Percentiles rank a stretch among this genome's conserved stretches.
Conservation (phyloP, 208 protist genomes). For the Crithidia thermophila region DNA sequence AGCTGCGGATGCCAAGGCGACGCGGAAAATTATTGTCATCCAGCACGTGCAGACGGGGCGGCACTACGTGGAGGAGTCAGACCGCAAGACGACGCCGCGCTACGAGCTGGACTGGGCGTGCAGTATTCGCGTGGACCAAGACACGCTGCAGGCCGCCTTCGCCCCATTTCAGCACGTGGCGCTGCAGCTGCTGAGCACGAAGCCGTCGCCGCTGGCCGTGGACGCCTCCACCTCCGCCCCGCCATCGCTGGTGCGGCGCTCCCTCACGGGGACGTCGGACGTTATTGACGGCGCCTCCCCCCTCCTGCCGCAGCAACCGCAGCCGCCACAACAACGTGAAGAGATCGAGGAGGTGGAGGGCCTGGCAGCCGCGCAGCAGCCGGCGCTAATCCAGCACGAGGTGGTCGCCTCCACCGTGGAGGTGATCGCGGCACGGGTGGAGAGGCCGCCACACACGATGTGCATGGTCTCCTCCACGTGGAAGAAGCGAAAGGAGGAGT, state of each 20-base stretch:
- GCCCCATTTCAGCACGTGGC: constrained; percentile 10
- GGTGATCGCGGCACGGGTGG: constrained; percentile 20
- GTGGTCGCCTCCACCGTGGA: constrained; percentile 18
- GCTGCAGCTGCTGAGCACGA: not conserved
- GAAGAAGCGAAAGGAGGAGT: constrained; percentile 39
- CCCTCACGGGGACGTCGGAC: not conserved
- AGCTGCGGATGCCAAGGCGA: not conserved
- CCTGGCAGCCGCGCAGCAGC: not conserved
- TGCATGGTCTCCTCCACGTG: constrained; percentile 42
- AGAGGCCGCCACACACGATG: constrained; percentile 21
- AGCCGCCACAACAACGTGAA: not conserved
- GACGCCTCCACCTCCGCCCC: not conserved
- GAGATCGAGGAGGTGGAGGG: not conserved
- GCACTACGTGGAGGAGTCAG: constrained; percentile 52
- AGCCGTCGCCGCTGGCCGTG: not conserved
- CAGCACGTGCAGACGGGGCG: constrained; percentile 60
- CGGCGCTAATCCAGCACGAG: constrained; percentile 9
- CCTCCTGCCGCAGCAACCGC: not conserved
- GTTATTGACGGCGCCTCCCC: not conserved
- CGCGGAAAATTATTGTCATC: constrained; percentile 38
- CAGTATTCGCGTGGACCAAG: constrained; percentile 47
- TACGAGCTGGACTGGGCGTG: constrained; percentile 69
- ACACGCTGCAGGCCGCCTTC: constrained; percentile 22
- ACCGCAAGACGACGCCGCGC: constrained; percentile 35
- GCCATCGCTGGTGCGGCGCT: not conserved